Evolutionary conservation across 2,329 filamentous ascomycete genomes (phyloP).

Genomic region (Colletotrichum navitas): DNA sequence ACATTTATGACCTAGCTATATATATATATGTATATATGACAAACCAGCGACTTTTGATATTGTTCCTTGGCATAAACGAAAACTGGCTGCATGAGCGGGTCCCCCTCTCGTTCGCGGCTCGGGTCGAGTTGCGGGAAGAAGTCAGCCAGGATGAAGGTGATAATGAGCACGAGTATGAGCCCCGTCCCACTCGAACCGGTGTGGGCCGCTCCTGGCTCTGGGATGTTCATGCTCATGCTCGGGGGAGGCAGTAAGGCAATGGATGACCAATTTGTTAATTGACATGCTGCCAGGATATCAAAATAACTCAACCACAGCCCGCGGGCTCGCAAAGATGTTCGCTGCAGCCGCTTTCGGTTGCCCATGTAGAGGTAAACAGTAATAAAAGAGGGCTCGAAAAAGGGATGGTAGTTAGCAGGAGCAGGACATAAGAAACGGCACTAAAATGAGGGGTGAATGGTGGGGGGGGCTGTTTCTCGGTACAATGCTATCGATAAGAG

Average conservation of each 20-base stretch:
- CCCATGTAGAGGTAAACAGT: neutral
- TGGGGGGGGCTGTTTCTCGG: neutral
- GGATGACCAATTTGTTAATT: neutral
- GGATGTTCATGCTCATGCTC: constrained; percentile 3
- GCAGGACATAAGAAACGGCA: constrained; percentile 3
- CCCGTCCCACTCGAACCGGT: constrained; percentile 5
- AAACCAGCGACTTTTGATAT: neutral
- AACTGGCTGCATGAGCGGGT: neutral
- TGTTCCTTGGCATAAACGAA: neutral
- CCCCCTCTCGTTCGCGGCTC: neutral
- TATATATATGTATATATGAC: neutral
- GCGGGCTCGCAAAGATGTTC: neutral
- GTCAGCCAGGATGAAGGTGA: constrained; percentile 24
- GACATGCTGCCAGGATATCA: neutral
- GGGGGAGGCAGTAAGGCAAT: too few species aligned
- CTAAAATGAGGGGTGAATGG: constrained; percentile 19
- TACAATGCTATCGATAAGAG: constrained; percentile 17
- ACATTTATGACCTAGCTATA: constrained; percentile 30
- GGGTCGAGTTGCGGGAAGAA: neutral
- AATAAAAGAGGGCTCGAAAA: neutral
- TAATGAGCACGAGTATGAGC: constrained; percentile 15
- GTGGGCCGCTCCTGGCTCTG: constrained; percentile 9
- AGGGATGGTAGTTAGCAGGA: neutral
- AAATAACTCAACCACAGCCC: neutral
- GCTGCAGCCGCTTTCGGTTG: neutral